Conservation (phyloP, 352 stramenopile genomes). For the Phytophthora colocasiae region DNA sequence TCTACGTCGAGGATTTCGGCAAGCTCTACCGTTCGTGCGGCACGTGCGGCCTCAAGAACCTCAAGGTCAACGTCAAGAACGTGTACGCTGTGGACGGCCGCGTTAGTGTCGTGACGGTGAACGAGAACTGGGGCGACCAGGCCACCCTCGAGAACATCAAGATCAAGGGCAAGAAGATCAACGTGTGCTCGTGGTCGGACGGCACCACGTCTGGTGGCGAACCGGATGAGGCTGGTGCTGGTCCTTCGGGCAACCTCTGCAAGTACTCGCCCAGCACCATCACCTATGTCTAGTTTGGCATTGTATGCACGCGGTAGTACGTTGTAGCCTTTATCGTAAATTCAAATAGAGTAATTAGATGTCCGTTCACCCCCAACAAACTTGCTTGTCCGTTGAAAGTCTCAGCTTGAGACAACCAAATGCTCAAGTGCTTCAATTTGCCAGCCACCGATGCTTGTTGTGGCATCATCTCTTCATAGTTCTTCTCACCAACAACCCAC, state of each 20-base stretch:
- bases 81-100: constrained; percentile 29
- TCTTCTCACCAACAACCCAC: too few relatives aligned
- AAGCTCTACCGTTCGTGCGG: constrained; percentile 32
- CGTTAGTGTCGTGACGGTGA: constrained; percentile 49
- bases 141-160: constrained; percentile 54
- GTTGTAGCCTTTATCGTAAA: too few relatives aligned
- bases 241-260: constrained; percentile 29
- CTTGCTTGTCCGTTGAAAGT: too few relatives aligned
- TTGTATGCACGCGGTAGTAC: too few relatives aligned
- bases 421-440: too few relatives aligned
- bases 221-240: constrained; percentile 23
- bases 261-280: constrained; percentile 39
- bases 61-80: constrained; percentile 36
- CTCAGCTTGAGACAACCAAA: too few relatives aligned
- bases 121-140: constrained; percentile 51
- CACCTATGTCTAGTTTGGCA: too few relatives aligned
- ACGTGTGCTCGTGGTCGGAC: constrained; percentile 32
- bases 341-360: too few relatives aligned
- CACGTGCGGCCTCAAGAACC: constrained; percentile 21
- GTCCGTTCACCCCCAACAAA: too few relatives aligned
- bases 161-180: constrained; percentile 42
- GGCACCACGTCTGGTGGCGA: constrained; percentile 26
- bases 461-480: too few relatives aligned
- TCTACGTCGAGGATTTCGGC: constrained; percentile 32
- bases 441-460: too few relatives aligned